Evolutionary conservation across 2,329 filamentous ascomycete species (phyloP), one percentile per base, ranked within the genome.

Genomic region (Ustulina deusta): DNA sequence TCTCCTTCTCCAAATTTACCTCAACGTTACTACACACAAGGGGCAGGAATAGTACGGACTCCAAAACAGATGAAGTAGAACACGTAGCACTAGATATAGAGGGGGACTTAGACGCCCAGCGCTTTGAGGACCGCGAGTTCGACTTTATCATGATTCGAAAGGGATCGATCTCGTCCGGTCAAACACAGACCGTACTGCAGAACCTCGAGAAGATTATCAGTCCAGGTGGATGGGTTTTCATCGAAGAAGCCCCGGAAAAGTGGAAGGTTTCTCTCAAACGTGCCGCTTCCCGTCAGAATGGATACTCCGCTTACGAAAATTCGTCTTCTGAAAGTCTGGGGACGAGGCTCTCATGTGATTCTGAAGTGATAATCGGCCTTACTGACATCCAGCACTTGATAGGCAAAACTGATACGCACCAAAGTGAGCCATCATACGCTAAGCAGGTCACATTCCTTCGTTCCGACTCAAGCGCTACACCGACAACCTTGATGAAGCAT

Each of bases 391-490:
- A 42, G 38, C 38, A 42, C 38, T 17, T 42, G 38, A 42, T 10
- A 15, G 3, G 38, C 38, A 42, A 13, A 10, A 3, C 38, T 13
- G 38, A 42, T 25, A 38, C 11, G 32, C 17, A 56, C 17, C 17
- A 20, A 9, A 25, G 6, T 32, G 9, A 9, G 22, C 36, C 54
- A 13, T 38, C 36, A 38, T n/a, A 29, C 36, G 17, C 29, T 6
- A 40, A 27, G 15, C 32, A 27, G 54, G 32, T 56, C 17, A 56
- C 54, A 22, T 56, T 56, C 54, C 54, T 56, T 25, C 54, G 54
- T 15, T 6, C 22, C 17, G 7, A 56, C 54, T 15, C n/a, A 17
- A 20, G 1, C 1, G 32, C 17, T 17, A 15, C 54, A 29, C 54
- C 32, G 6, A 46, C 13, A 17, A 7, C 36, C 13, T 42, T 59